Evolutionary conservation across 805 yeast species (phyloP), one percentile per base, ranked within the genome.

Genomic region (Groenewaldozyma salmanticensis): DNA sequence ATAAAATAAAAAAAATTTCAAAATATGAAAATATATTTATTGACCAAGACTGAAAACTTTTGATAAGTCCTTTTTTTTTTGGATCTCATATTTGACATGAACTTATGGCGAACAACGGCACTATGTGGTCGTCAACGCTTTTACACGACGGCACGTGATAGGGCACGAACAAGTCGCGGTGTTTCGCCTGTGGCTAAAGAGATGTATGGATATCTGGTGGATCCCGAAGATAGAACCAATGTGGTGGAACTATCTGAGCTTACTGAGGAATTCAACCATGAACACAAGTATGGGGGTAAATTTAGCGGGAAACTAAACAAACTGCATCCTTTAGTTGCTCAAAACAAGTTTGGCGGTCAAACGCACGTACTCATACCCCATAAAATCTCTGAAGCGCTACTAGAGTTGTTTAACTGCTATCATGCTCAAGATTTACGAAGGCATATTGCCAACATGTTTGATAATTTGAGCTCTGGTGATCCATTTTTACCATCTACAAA

Each of bases 361-460:
- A 52, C 58, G 2, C 77, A 74, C 39, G 57, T 79, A 3, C 61
- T 59, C 38, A 54, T 87, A n/a, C 94, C 94, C 0, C 61, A 63
- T 1, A 62, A 55, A 3, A 65, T 87, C 3, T 61, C 85, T 1
- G 65, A 70, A 24, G 70, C 72, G 0, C 79, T 87, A 32, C 70
- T 75, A 45, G 72, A 80, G 49, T 72, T 82, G 51, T 79, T 87
- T 42, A 64, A 72, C 5, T 59, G 68, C n/a, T 69, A 77, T 36
- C 61, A 70, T 3, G 95, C 95, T 0, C 79, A 71, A 48, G 66
- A 70, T 33, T 57, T 87, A 36, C 68, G 88, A 42, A 72, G 72
- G 42, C 68, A 76, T 7, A 86, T 78, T 1, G 79, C 85, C 0
- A 63, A 61, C 36, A 58, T 75, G 21, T 81, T 70, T 52, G 66